Conservation (phyloP, 2,329 filamentous ascomycete genomes). For the Colletotrichum gloeosporioides region DNA sequence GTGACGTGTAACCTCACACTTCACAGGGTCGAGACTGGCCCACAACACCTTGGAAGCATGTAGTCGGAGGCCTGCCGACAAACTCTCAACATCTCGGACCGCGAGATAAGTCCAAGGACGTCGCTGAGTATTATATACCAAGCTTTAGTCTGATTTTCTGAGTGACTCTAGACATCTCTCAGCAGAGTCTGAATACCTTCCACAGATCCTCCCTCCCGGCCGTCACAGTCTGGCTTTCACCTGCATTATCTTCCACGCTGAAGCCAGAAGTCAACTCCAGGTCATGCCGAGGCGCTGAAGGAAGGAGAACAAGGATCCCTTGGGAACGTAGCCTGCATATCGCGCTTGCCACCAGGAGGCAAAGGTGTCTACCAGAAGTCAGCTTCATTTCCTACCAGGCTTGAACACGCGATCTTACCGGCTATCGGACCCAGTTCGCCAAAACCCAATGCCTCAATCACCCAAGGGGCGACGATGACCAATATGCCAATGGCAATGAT, state of each 20-base stretch:
- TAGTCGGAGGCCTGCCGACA: too few relatives aligned
- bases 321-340: slow-evolving; percentile 10
- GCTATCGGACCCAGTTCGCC: background rate
- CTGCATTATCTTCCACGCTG: background rate
- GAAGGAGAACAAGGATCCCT: slow-evolving; percentile 1
- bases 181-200: too few relatives aligned
- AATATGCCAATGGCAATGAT: slow-evolving; percentile 18
- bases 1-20: too few relatives aligned
- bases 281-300: slow-evolving; percentile 8
- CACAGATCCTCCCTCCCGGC: accelerated
- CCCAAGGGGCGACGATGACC: slow-evolving; percentile 11
- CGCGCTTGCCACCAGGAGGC: slow-evolving; percentile 8
- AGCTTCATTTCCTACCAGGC: background rate
- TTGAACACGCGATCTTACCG: background rate
- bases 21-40: too few relatives aligned
- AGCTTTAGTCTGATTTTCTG: background rate
- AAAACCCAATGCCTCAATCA: slow-evolving; percentile 16
- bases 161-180: too few relatives aligned
- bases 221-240: background rate
- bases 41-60: too few relatives aligned
- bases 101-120: too few relatives aligned
- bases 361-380: background rate
- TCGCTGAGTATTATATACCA: too few relatives aligned
- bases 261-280: background rate
- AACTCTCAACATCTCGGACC: too few relatives aligned